phyloP scores from a whole-genome alignment of 352 stramenopile species.

The Pythium sukuiense region DNA sequence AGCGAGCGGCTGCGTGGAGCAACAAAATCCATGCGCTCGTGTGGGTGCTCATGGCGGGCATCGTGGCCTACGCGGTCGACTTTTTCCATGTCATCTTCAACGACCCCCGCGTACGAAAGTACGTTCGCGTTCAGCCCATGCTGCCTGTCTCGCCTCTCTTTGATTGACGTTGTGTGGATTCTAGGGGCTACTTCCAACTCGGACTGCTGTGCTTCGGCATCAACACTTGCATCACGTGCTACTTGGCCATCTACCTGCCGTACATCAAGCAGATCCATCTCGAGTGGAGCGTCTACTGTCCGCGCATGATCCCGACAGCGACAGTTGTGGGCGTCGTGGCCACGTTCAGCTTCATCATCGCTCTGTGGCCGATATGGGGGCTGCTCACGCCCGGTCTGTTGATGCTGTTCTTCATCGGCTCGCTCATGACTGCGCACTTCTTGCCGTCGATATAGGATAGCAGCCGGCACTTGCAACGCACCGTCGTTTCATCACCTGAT shows the following conservation, averaged over 20 bases:
- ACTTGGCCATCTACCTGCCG: slow-evolving; percentile 86
- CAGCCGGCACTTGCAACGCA: too few relatives aligned
- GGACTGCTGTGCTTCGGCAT: slow-evolving; percentile 74
- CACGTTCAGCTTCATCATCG: slow-evolving; percentile 76
- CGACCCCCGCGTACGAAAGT: slow-evolving; percentile 57
- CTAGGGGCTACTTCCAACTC: slow-evolving; percentile 80
- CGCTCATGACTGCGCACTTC: slow-evolving; percentile 94
- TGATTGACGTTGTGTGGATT: not conserved
- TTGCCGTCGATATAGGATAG: slow-evolving; percentile 72
- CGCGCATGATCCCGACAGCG: slow-evolving; percentile 88
- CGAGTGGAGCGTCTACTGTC: slow-evolving; percentile 92
- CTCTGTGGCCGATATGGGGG: slow-evolving; percentile 91
- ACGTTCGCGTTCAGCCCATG: not conserved
- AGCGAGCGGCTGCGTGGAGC: slow-evolving; percentile 58
- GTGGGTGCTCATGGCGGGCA: slow-evolving; percentile 59
- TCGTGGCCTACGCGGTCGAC: slow-evolving; percentile 62
- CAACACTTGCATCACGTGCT: slow-evolving; percentile 86
- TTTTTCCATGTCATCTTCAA: slow-evolving; percentile 72
- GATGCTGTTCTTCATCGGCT: slow-evolving; percentile 86
- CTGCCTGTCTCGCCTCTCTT: not conserved
- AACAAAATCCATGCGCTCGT: slow-evolving; percentile 74
- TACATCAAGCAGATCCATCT: slow-evolving; percentile 81
- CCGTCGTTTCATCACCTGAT: too few relatives aligned
- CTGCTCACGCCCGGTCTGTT: slow-evolving; percentile 90
- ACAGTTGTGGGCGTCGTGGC: slow-evolving; percentile 69